Percentiles rank a stretch among this genome's conserved stretches.
phyloP scores from a whole-genome alignment of 2,329 filamentous ascomycete species.

The Cladosporium phlei region DNA sequence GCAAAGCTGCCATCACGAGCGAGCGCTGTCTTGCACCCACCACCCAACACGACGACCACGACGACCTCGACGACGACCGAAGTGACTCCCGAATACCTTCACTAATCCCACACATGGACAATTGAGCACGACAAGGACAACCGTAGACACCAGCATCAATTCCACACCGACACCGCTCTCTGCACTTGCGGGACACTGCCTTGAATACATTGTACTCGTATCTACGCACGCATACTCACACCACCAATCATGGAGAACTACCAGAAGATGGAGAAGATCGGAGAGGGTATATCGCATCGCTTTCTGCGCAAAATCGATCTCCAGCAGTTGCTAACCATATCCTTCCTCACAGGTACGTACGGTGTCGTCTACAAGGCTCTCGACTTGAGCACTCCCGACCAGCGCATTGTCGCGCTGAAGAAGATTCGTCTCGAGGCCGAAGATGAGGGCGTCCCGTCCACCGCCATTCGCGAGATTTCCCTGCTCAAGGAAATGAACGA shows the following conservation, averaged over 20 bases:
- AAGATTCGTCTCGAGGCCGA: conserved; percentile 94
- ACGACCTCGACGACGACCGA: neutral
- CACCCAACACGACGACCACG: neutral
- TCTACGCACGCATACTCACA: no score
- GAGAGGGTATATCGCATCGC: conserved; percentile 64
- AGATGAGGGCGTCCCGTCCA: conserved; percentile 88
- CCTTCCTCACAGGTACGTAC: conserved; percentile 65
- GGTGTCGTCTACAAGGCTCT: conserved; percentile 93
- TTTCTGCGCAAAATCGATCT: neutral
- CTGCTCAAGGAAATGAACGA: conserved; percentile 93
- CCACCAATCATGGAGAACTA: conserved; percentile 75
- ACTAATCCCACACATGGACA: neutral
- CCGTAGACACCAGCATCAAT: neutral
- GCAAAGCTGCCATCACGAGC: no score
- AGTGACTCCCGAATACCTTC: neutral
- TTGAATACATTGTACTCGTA: no score
- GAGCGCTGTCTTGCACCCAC: neutral
- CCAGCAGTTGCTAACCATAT: neutral
- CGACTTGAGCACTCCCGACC: conserved; percentile 71
- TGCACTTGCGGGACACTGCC: conserved; percentile 2
- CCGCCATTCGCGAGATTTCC: conserved; percentile 90
- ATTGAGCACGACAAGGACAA: neutral
- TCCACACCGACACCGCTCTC: neutral
- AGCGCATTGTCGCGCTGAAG: conserved; percentile 83
- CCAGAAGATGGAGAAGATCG: conserved; percentile 93